Evolutionary conservation across 2,329 filamentous ascomycete genomes (phyloP), one percentile per base, ranked within the genome.

Genomic region (Pleomassaria siparia): DNA sequence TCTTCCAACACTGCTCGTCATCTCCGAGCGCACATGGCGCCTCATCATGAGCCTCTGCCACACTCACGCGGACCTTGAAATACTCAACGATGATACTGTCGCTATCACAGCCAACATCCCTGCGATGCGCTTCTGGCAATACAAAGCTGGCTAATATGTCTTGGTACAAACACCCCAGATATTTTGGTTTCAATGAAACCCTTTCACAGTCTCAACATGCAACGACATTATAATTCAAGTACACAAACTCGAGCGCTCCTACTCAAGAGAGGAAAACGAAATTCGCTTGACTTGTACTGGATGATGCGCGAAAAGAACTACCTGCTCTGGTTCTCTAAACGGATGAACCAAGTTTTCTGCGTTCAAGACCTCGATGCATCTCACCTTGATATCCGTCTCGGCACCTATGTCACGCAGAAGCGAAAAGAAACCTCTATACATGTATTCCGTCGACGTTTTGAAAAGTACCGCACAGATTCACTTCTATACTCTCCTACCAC

Each of bases 151-250:
- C 0, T 79, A 82, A 57, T 82, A 82, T 47, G 73, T 83, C 12
- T 77, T 83, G 37, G 66, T 83, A 0, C 80, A 82, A 53, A 76
- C 83, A 0, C 80, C 80, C 0, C 51, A 69, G 24, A 62, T 83
- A 18, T 80, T 78, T 29, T 66, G 72, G 41, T 83, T 79, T 47
- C 79, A 83, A 54, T 83, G 80, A 80, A 80, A 83, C 46, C 80
- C 80, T 0, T 83, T 83, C 53, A 83, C 80, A 0, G 76, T 83
- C 0, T 82, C 80, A 0, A 76, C 76, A 2, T 83, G 80, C 52
- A 72, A 74, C 12, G 78, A 75, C 0, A 76, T 77, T 21, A 71
- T 74, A 25, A 74, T 83, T 65, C 75, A 76, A 59, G 60, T 83
- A 0, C 80, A 83, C 54, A 81, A 77, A 24, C 70, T 78, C 36